Evolutionary conservation across 2,329 filamentous ascomycete species (phyloP).

Genomic region (Colletotrichum sp.): DNA sequence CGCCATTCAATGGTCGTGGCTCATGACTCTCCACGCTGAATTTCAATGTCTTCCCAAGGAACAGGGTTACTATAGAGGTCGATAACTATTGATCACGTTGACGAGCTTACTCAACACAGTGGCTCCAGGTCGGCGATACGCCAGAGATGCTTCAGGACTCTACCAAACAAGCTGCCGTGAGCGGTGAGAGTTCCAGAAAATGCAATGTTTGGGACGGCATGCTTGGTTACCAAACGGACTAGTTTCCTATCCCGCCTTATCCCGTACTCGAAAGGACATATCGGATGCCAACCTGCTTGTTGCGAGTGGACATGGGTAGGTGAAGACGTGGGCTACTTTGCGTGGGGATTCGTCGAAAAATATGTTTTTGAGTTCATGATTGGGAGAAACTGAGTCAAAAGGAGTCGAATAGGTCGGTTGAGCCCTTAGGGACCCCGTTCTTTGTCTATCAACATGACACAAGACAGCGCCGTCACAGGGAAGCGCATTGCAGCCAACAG

Average conservation of each 20-base stretch:
- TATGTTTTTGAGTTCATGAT: background rate
- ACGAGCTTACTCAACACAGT: background rate
- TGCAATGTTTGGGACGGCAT: background rate
- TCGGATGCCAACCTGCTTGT: background rate
- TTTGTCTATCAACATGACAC: slow-evolving; percentile 9
- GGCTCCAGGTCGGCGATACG: background rate
- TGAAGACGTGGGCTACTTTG: background rate
- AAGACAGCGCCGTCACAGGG: background rate
- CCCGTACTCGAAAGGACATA: background rate
- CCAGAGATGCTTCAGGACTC: background rate
- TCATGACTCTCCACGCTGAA: slow-evolving; percentile 3
- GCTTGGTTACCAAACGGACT: background rate
- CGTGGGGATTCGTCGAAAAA: background rate
- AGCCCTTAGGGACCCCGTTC: background rate
- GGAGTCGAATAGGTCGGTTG: background rate
- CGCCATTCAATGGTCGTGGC: background rate
- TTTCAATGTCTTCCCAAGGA: background rate
- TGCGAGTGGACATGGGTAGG: background rate
- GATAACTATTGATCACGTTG: background rate
- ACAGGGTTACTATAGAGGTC: background rate
- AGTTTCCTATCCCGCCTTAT: background rate
- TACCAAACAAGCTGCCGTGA: background rate
- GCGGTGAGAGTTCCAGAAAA: background rate
- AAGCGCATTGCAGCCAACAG: background rate
- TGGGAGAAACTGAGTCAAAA: background rate